Evolutionary conservation across 2,329 filamentous ascomycete genomes (phyloP), one percentile per base, ranked within the genome.

Genomic region (Pseudocercospora pini-densiflorae): DNA sequence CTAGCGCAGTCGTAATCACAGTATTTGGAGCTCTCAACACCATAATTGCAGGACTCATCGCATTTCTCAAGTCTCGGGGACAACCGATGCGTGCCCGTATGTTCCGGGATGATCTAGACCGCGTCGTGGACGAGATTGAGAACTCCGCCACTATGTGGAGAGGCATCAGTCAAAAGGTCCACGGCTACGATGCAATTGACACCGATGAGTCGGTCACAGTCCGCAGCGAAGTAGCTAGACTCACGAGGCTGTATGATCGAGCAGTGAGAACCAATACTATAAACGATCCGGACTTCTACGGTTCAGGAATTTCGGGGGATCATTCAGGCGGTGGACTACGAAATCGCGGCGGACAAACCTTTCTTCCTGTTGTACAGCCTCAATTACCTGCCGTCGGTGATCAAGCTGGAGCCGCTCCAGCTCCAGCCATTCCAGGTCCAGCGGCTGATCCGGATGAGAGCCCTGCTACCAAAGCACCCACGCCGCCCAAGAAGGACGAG

Each of bases 131-230:
- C 51, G 79, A 81, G 73, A 80, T 80, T 62, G 78, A 81, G 67
- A 80, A 79, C 53, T 78, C 75, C 2, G 79, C 79, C 14, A 73
- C 77, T 19, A 81, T 81, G 79, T 80, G 81, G 81, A 70, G 79
- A 31, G 81, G 81, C 16, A 82, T 83, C 36, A 75, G 75, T 36
- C 75, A 75, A n/a, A 75, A 75, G 2, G 74, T 79, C 10, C 80
- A 83, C 62, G 81, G 81, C 10, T 83, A 82, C 68, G 79, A 81
- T 63, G 81, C 81, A 45, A 81, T 83, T 49, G 80, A 81, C 60
- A 81, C 78, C 2, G 81, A 82, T 36, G 78, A 80, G 24, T 68
- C 71, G 5, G 80, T 82, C 33, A 82, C 79, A n/a, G 80, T 82
- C 0, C 70, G 81, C 1, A 79, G 76, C 60, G 76, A 77, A 62